These are phyloP conservation scores for Rhodofomes roseus DNA, from an alignment of 1,284 basidiomycete genomes.

Conservation along the genomic window DNA sequence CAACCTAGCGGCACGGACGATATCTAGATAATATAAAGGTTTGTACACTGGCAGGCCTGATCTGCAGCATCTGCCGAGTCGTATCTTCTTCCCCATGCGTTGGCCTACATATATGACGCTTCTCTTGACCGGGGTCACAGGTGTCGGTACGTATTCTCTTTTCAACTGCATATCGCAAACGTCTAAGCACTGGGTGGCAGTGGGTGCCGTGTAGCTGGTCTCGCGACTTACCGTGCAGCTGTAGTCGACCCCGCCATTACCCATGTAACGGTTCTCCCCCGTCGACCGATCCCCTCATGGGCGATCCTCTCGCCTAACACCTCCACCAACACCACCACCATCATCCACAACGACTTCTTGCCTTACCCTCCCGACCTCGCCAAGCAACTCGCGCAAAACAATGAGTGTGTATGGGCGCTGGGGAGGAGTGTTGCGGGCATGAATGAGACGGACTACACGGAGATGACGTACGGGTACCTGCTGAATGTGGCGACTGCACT, in stretches of 20 bases:
- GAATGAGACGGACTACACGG: slow-evolving; percentile 34
- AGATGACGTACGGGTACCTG: slow-evolving; percentile 34
- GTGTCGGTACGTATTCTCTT: slow-evolving; percentile 26
- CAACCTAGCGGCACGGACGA: too few relatives aligned
- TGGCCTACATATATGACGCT: too few relatives aligned
- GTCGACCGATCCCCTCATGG: slow-evolving; percentile 31
- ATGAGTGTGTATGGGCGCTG: slow-evolving; percentile 40
- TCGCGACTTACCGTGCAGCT: slow-evolving; percentile 35
- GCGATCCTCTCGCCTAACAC: slow-evolving; percentile 29
- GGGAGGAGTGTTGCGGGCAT: slow-evolving; percentile 31
- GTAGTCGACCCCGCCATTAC: slow-evolving; percentile 30
- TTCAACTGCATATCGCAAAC: neutral
- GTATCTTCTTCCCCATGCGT: too few relatives aligned
- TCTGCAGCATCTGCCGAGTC: too few relatives aligned
- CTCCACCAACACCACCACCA: slow-evolving; percentile 26
- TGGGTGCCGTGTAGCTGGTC: slow-evolving; percentile 30
- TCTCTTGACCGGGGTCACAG: slow-evolving; percentile 34
- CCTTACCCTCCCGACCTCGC: slow-evolving; percentile 31
- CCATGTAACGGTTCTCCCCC: slow-evolving; percentile 32
- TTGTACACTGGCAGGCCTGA: too few relatives aligned
- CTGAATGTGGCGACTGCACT: slow-evolving; percentile 30
- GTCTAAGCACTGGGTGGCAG: neutral
- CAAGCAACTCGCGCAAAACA: slow-evolving; percentile 29
- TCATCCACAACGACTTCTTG: slow-evolving; percentile 34
- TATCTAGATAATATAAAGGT: too few relatives aligned